Evolutionary conservation across 2,329 filamentous ascomycete genomes (phyloP), one percentile per base, ranked within the genome.

Genomic region (Cladophialophora exuberans): DNA sequence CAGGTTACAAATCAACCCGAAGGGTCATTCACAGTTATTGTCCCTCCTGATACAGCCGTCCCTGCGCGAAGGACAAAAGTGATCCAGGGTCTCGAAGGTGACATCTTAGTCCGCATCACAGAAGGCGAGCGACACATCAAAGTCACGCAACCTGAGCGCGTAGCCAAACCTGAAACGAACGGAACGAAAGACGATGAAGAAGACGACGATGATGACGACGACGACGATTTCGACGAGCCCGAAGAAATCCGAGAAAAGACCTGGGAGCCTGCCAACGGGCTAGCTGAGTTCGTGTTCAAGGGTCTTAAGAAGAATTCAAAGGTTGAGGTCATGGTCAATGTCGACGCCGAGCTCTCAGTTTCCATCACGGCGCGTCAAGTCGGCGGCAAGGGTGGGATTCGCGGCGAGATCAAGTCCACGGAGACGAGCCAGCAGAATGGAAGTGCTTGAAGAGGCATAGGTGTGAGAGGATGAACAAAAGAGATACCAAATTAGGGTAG

Each of bases 121-220:
- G 94, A 99, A 79, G 94, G 90, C 64, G 83, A 83, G 65, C 87
- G 90, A 36, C 88, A 96, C 73, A 97, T 97, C 80, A 95, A 96
- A 76, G 86, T 96, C 66, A 93, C 89, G 60, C 90, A 94, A 78
- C 86, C 89, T 30, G 89, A 93, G 76, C 83, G 87, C 59, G 90
- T 90, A 80, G 64, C 83, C 56, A 89, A 90, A 73, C 72, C 78
- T 20, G 78, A 79, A 59, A 78, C 76, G 65, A 79, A 82, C 63
- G 63, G 61, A 13, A 81, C 85, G 61, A 82, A 83, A 59, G 80
- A 81, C 1, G 82, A 84, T 33, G 84, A 84, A 42, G 80, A 82
- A 1, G 82, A 84, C 33, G 84, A 84, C 18, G 83, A 84, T 54
- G 83, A 83, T 54, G 83, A 87, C 48, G 82, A 77, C 41, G 79